Evolutionary conservation across 306 rosid species (phyloP).

Genomic region (Biancaea sappan): DNA sequence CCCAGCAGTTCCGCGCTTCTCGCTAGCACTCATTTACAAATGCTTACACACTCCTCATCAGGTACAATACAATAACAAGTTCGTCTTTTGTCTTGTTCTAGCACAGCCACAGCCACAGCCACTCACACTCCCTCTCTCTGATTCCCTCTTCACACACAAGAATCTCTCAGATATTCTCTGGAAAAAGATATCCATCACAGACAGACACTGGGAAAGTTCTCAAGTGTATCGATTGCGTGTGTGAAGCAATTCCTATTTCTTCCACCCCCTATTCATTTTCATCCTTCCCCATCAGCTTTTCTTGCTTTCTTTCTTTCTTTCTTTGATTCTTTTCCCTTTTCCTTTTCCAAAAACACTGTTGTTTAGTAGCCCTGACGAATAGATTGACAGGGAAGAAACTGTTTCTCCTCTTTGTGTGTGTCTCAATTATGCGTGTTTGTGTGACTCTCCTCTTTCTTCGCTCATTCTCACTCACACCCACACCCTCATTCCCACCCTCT

Average conservation of each 20-base stretch:
- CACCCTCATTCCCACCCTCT: slow-evolving; percentile 11
- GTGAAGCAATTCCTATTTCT: slow-evolving; percentile 28
- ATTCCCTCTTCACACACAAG: slow-evolving; percentile 39
- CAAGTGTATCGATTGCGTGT: slow-evolving; percentile 70
- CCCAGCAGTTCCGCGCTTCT: slow-evolving; percentile 43
- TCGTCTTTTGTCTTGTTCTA: slow-evolving; percentile 10
- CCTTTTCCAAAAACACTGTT: slow-evolving; percentile 57
- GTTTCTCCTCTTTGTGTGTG: slow-evolving; percentile 34
- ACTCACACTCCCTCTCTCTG: slow-evolving; percentile 39
- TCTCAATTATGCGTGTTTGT: slow-evolving; percentile 4
- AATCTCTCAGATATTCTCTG: slow-evolving; percentile 40
- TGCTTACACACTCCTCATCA: slow-evolving; percentile 53
- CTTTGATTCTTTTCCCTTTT: slow-evolving; percentile 16
- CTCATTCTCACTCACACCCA: slow-evolving; percentile 8
- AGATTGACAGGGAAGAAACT: slow-evolving; percentile 49
- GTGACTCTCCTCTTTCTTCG: slow-evolving; percentile 22
- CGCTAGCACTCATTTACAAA: slow-evolving; percentile 56
- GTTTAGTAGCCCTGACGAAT: slow-evolving; percentile 53
- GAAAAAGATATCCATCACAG: slow-evolving; percentile 25
- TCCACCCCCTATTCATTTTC: neutral
- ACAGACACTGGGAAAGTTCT: slow-evolving; percentile 35
- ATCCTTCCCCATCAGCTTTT: slow-evolving; percentile 32
- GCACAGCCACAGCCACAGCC: too few relatives aligned
- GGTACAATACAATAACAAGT: slow-evolving; percentile 39
- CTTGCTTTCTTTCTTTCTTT: neutral